Evolutionary conservation across 208 protist species (phyloP).

Genomic region (Trypanosoma rangeli): DNA sequence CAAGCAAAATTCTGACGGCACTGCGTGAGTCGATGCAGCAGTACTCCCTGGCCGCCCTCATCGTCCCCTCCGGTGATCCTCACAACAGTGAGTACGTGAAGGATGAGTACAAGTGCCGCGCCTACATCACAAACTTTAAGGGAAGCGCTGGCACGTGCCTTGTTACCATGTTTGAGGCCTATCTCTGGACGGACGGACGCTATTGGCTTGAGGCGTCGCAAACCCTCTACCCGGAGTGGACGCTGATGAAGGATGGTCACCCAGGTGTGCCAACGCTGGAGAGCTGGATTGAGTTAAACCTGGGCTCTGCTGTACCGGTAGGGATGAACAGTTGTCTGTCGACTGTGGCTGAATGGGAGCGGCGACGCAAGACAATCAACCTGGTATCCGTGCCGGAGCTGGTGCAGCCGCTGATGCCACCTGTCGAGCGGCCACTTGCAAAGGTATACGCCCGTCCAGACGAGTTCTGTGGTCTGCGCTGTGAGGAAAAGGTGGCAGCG

Average conservation of each 20-base stretch:
- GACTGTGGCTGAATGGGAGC: conserved; percentile 81
- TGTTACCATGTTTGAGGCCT: conserved; percentile 71
- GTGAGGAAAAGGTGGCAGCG: conserved; percentile 51
- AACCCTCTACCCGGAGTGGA: conserved; percentile 78
- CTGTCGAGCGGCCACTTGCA: conserved; percentile 9
- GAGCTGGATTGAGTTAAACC: conserved; percentile 58
- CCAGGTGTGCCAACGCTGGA: conserved; percentile 60
- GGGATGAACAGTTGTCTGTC: conserved; percentile 72
- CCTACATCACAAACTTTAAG: conserved; percentile 94
- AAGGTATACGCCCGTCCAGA: conserved; percentile 45
- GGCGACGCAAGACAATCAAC: conserved; percentile 48
- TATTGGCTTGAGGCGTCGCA: conserved; percentile 95
- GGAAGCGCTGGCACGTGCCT: conserved; percentile 93
- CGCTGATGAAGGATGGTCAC: conserved; percentile 84
- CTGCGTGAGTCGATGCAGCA: conserved; percentile 81
- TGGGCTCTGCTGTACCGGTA: conserved; percentile 41
- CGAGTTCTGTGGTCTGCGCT: conserved; percentile 68
- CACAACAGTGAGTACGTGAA: conserved; percentile 97
- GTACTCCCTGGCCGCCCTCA: conserved; percentile 70
- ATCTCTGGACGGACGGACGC: conserved; percentile 97
- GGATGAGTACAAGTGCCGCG: conserved; percentile 81
- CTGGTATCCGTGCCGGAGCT: conserved; percentile 65
- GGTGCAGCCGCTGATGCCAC: conserved; percentile 47
- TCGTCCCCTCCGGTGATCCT: conserved; percentile 92
- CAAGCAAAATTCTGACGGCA: conserved; percentile 37